Evolutionary conservation across 495 filamentous ascomycete genomes (phyloP).

Genomic region (Apiosordaria backusii): DNA sequence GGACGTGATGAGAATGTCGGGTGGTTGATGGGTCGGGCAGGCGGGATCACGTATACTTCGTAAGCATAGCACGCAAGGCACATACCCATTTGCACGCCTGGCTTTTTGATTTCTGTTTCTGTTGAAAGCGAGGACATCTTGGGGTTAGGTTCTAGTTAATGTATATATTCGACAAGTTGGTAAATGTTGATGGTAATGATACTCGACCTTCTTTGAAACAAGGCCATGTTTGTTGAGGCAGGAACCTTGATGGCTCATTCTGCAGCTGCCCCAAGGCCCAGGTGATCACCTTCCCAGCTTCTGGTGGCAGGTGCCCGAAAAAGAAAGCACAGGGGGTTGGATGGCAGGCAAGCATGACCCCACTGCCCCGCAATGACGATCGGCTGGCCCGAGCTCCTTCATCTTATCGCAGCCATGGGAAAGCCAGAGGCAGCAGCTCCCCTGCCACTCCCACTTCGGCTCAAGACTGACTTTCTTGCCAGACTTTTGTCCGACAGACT

Average conservation of each 20-base stretch:
- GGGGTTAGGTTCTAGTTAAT: neutral
- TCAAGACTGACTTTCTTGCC: too few relatives aligned
- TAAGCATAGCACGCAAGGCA: neutral
- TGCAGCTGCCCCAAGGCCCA: neutral
- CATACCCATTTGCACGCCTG: constrained; percentile 4
- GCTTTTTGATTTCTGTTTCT: neutral
- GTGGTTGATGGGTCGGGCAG: neutral
- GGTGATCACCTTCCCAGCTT: neutral
- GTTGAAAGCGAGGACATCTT: neutral
- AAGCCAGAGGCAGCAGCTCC: neutral
- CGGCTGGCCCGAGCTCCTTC: constrained; percentile 19
- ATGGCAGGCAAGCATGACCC: neutral
- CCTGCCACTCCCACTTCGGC: neutral
- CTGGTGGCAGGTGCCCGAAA: neutral
- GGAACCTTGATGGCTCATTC: neutral
- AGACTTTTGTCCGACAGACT: neutral
- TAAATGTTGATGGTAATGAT: neutral
- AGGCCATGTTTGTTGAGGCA: neutral
- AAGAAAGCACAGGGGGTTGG: neutral
- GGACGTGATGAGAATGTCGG: neutral
- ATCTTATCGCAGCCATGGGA: neutral
- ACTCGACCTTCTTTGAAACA: neutral
- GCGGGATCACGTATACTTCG: neutral
- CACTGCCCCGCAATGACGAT: constrained; percentile 21
- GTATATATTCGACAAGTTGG: neutral